These are phyloP conservation scores for Lablab purpureus DNA, from an alignment of 306 rosid species.

Conservation along the genomic window DNA sequence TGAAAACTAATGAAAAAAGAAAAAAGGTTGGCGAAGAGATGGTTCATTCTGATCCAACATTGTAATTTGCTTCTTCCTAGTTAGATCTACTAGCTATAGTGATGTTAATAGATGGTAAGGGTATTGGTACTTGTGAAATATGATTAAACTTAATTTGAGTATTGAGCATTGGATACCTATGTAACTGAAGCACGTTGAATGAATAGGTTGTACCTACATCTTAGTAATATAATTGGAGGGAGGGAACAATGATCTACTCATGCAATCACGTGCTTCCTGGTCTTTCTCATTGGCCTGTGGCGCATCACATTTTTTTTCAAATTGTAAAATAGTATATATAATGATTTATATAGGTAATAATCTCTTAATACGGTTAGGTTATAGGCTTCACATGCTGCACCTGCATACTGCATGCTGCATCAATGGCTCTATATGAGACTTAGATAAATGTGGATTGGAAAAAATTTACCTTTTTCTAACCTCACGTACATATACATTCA, in stretches of 20 bases:
- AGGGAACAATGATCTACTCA: slow-evolving; percentile 27
- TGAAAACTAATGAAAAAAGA: background rate
- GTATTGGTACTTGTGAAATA: too few species aligned
- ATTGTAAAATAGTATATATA: background rate
- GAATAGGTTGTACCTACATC: slow-evolving; percentile 14
- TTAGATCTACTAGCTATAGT: background rate
- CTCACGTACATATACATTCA: too few species aligned
- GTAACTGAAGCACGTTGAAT: slow-evolving; percentile 19
- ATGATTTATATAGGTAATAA: too few species aligned
- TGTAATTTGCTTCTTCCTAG: background rate
- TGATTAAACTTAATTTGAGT: too few species aligned
- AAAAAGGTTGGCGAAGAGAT: background rate
- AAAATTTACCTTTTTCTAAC: too few species aligned
- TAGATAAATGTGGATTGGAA: too few species aligned
- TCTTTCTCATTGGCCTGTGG: slow-evolving; percentile 23
- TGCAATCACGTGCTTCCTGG: slow-evolving; percentile 44
- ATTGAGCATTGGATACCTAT: slow-evolving; percentile 36
- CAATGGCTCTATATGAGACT: too few species aligned
- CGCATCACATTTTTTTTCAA: background rate
- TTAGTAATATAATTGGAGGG: slow-evolving; percentile 11
- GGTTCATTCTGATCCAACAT: background rate
- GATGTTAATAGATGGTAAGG: too few species aligned
- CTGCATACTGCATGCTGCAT: too few species aligned
- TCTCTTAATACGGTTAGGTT: too few species aligned
- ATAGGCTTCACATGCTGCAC: too few species aligned